Conservation (phyloP, 2,329 filamentous ascomycete genomes). For the Endothia cerciana region DNA sequence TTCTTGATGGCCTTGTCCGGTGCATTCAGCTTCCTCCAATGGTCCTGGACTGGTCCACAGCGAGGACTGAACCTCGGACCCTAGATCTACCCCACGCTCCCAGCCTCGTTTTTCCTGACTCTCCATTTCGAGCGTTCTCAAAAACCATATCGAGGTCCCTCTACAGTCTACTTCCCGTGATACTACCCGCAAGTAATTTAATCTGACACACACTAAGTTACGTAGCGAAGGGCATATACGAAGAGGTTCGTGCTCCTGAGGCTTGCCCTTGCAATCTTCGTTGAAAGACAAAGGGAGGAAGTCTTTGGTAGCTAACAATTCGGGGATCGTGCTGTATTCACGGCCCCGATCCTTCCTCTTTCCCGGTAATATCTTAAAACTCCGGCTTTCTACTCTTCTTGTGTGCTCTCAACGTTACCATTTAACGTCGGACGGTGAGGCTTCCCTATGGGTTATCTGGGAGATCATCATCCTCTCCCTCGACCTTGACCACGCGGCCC, state of each 20-base stretch:
- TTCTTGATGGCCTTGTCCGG: background rate
- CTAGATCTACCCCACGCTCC: background rate
- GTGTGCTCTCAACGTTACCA: background rate
- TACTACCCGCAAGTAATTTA: background rate
- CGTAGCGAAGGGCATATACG: background rate
- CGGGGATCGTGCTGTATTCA: background rate
- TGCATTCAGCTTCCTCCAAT: background rate
- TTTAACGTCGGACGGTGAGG: background rate
- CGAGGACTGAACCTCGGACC: background rate
- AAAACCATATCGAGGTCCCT: background rate
- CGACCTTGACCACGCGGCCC: conserved; percentile 69
- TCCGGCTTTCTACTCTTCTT: background rate
- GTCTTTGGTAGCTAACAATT: background rate
- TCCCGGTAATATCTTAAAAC: background rate
- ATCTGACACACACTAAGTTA: no score
- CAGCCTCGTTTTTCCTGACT: background rate
- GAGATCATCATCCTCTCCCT: conserved; percentile 70
- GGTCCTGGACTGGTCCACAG: background rate
- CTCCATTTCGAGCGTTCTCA: background rate
- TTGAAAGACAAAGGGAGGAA: background rate
- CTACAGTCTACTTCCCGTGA: background rate
- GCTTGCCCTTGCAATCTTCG: background rate
- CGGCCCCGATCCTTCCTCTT: background rate
- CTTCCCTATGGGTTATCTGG: conserved; percentile 13
- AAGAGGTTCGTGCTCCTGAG: background rate